Percentiles rank a stretch among this genome's conserved stretches.
Conservation (phyloP, 169 alveolate genomes). For the Cryptosporidium xiaoi region DNA sequence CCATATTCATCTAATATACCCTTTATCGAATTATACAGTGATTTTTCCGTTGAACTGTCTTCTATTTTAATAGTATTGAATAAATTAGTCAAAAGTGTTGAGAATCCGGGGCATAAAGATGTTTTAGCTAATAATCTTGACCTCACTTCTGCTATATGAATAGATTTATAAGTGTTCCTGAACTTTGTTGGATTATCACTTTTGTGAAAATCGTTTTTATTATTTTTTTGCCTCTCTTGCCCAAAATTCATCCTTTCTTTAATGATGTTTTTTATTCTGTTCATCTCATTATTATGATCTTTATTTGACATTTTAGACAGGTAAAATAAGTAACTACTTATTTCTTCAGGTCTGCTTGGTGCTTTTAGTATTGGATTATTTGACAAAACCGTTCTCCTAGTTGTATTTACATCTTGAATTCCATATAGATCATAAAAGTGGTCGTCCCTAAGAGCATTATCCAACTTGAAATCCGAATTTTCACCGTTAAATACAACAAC, state of each 20-base stretch:
- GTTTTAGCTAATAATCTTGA: constrained; percentile 68
- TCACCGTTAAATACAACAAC: constrained; percentile 59
- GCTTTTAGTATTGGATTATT: constrained; percentile 56
- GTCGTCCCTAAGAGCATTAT: constrained; percentile 35
- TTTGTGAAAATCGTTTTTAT: not conserved
- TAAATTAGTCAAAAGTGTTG: constrained; percentile 38
- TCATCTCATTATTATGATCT: constrained; percentile 24
- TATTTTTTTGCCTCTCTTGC: not conserved
- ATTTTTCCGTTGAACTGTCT: constrained; percentile 25
- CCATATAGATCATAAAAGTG: constrained; percentile 55
- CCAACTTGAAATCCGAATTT: constrained; percentile 35
- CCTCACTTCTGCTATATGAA: constrained; percentile 55
- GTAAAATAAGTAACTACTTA: constrained; percentile 41
- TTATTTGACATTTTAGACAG: constrained; percentile 33
- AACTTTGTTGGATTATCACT: constrained; percentile 6
- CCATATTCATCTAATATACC: constrained; percentile 51
- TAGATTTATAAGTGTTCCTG: constrained; percentile 26
- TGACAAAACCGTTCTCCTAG: constrained; percentile 29
- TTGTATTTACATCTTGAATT: constrained; percentile 30
- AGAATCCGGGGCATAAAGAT: constrained; percentile 68
- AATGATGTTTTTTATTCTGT: not conserved
- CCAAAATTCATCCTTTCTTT: constrained; percentile 1
- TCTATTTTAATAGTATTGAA: constrained; percentile 50
- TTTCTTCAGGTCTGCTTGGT: constrained; percentile 62
- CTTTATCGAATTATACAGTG: constrained; percentile 28